Evolutionary conservation across 371 early-diverging fungal genomes (phyloP).

Genomic region (Rhizopus delemar): DNA sequence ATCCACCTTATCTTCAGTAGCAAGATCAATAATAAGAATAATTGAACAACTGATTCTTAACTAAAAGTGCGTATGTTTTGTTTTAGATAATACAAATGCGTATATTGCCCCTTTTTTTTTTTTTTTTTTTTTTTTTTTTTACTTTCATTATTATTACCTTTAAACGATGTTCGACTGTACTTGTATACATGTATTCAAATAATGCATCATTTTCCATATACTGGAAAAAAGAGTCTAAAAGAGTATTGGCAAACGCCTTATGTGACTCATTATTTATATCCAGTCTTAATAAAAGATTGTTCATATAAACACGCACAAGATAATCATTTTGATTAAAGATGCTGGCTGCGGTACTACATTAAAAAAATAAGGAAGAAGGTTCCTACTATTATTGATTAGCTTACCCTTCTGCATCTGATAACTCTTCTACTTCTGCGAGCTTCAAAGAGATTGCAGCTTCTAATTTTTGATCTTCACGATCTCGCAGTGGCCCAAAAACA

Average conservation of each 20-base stretch:
- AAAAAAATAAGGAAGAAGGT: background rate
- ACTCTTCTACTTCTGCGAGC: constrained; percentile 24
- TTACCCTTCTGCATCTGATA: constrained; percentile 45
- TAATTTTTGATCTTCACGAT: constrained; percentile 57
- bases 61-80: constrained; percentile 10
- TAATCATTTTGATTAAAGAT: constrained; percentile 55
- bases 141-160: constrained; percentile 33
- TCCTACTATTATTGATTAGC: background rate
- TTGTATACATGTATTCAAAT: constrained; percentile 36
- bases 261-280: constrained; percentile 32
- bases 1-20: constrained; percentile 33
- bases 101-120: too few relatives aligned
- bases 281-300: constrained; percentile 52
- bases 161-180: constrained; percentile 48
- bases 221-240: constrained; percentile 39
- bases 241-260: constrained; percentile 28
- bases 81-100: too few relatives aligned
- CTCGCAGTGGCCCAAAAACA: constrained; percentile 58
- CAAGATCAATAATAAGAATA: constrained; percentile 48
- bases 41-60: constrained; percentile 56
- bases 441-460: constrained; percentile 55
- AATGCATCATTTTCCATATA: constrained; percentile 19
- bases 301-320: constrained; percentile 56
- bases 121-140: background rate
- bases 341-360: constrained; percentile 34